A percentile compares a stretch with the other conserved stretches of the same genome.
These are phyloP conservation scores for Trichoderma gamsii DNA, from an alignment of 495 filamentous ascomycete genomes.

Conservation along the genomic window DNA sequence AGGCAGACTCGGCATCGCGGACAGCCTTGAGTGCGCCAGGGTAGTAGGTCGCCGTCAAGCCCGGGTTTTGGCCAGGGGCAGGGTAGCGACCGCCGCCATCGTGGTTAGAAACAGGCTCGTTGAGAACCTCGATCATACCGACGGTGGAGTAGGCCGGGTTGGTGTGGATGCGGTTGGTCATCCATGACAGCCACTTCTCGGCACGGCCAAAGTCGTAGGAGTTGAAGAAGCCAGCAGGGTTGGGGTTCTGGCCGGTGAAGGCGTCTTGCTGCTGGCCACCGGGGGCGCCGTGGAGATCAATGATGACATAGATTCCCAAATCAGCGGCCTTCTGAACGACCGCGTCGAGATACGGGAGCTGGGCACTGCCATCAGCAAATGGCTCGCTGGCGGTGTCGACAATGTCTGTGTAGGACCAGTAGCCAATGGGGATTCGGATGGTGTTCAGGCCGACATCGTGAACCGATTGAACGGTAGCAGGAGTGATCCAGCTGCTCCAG, in stretches of 20 bases:
- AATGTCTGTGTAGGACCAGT: slow-evolving; percentile 53
- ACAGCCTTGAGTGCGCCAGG: slow-evolving; percentile 47
- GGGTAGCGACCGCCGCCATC: slow-evolving; percentile 15
- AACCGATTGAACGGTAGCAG: slow-evolving; percentile 49
- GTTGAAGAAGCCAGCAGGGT: slow-evolving; percentile 45
- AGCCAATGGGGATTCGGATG: slow-evolving; percentile 56
- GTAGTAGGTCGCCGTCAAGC: slow-evolving; percentile 38
- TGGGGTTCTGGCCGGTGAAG: not conserved
- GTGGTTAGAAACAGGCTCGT: slow-evolving; percentile 44
- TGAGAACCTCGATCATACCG: slow-evolving; percentile 55
- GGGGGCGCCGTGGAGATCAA: slow-evolving; percentile 1
- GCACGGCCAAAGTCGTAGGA: slow-evolving; percentile 50
- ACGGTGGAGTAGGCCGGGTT: slow-evolving; percentile 45
- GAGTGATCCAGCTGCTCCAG: slow-evolving; percentile 51
- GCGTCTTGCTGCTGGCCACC: slow-evolving; percentile 3
- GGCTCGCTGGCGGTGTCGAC: slow-evolving; percentile 46
- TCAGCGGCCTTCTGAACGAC: slow-evolving; percentile 50
- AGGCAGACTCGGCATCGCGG: slow-evolving; percentile 39
- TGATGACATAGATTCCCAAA: slow-evolving; percentile 52
- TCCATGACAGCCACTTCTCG: slow-evolving; percentile 50
- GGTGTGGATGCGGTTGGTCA: slow-evolving; percentile 49
- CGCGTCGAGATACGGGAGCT: slow-evolving; percentile 42
- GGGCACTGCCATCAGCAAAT: slow-evolving; percentile 25
- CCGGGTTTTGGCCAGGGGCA: not conserved
- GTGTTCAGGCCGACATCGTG: slow-evolving; percentile 50